These are phyloP conservation scores for Tricholoma matsutake DNA, from an alignment of 768 basidiomycete species.

Conservation along the genomic window DNA sequence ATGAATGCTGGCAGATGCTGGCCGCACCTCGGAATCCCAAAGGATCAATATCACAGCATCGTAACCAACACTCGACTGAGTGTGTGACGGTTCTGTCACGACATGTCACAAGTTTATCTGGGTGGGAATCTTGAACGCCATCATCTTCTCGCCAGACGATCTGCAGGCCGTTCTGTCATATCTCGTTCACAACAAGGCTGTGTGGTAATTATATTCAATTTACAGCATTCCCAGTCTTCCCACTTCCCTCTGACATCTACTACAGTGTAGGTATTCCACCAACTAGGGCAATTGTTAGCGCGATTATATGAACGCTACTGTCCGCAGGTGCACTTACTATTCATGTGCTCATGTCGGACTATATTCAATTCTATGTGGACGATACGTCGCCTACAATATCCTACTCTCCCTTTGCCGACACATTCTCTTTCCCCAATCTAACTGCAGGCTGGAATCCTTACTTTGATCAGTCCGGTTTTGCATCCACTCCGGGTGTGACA, in stretches of 20 bases:
- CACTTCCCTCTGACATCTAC: no score
- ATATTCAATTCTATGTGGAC: slow-evolving; percentile 38
- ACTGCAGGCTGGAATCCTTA: slow-evolving; percentile 67
- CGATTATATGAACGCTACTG: neutral
- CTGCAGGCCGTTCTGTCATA: neutral
- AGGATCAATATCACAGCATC: neutral
- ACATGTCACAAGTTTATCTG: neutral
- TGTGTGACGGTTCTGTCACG: no score
- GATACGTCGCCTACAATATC: slow-evolving; percentile 63
- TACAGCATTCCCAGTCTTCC: no score
- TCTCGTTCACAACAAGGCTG: neutral
- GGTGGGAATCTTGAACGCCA: no score
- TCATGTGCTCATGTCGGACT: slow-evolving; percentile 15
- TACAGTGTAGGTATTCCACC: neutral
- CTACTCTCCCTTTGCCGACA: slow-evolving; percentile 62
- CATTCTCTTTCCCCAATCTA: slow-evolving; percentile 45
- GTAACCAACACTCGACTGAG: neutral
- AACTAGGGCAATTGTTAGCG: no score
- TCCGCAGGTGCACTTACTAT: neutral
- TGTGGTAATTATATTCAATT: neutral
- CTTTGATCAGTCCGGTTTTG: slow-evolving; percentile 51
- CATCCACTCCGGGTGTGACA: slow-evolving; percentile 33
- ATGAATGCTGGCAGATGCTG: neutral
- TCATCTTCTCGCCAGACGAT: no score
- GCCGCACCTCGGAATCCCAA: neutral